Conservation (phyloP, 176 grass and related monocot species). For the Phoenix dactylifera region DNA sequence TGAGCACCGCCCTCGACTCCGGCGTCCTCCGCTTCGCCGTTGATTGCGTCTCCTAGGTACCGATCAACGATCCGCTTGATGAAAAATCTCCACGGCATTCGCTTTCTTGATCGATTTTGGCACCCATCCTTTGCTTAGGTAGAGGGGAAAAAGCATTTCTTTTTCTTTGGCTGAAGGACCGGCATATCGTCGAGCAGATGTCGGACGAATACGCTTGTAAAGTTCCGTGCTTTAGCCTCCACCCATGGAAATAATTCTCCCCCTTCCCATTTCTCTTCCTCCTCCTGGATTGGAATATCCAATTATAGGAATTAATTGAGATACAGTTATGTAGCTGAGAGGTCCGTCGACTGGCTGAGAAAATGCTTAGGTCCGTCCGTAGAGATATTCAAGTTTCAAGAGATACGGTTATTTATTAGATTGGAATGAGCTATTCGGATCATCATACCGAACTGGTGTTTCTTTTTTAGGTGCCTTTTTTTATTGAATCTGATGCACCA, state of each 20-base stretch:
- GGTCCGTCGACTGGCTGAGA: constrained; percentile 60
- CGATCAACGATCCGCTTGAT: too few species aligned
- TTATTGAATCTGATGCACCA: constrained; percentile 72
- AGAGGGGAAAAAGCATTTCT: not conserved
- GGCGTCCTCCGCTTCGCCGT: constrained; percentile 61
- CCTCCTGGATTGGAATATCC: not conserved
- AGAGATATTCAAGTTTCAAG: too few species aligned
- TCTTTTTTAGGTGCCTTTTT: constrained; percentile 50
- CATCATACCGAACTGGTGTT: not conserved
- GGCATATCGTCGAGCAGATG: constrained; percentile 75
- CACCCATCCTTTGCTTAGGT: not conserved
- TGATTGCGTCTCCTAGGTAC: constrained; percentile 65
- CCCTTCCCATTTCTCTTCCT: not conserved
- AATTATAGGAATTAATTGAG: not conserved
- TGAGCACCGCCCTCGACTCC: constrained; percentile 44
- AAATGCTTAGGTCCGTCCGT: too few species aligned
- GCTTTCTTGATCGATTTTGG: too few species aligned
- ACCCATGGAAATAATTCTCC: constrained; percentile 45
- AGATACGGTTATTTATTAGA: not conserved
- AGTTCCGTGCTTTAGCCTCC: constrained; percentile 76
- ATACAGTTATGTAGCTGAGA: constrained; percentile 53
- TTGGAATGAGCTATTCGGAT: not conserved
- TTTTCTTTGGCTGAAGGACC: constrained; percentile 44
- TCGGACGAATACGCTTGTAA: constrained; percentile 50
- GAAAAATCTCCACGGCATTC: too few species aligned